Conservation (phyloP, 2,329 filamentous ascomycete species). For the Aureobasidium sp. region DNA sequence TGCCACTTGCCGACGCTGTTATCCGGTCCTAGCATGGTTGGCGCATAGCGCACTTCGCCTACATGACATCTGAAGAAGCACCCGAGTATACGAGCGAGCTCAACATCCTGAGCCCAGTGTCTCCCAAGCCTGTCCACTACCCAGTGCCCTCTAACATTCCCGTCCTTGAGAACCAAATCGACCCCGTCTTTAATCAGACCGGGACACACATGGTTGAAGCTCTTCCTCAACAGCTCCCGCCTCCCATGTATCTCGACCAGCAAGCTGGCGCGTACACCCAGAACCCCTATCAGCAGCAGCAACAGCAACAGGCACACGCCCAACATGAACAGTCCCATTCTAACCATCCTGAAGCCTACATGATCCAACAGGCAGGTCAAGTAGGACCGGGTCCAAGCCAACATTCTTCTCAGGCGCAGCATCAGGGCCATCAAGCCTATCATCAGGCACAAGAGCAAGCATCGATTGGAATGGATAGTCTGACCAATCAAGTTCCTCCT, state of each 20-base stretch:
- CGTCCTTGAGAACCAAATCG: constrained; percentile 63
- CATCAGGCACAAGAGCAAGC: constrained; percentile 12
- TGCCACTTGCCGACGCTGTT: constrained; percentile 8
- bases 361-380: not conserved
- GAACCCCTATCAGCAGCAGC: not conserved
- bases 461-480: constrained; percentile 9
- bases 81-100: constrained; percentile 56
- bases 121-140: constrained; percentile 61
- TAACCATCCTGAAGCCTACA: constrained; percentile 4
- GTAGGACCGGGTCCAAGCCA: not conserved
- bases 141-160: constrained; percentile 61
- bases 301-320: not conserved
- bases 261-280: not conserved
- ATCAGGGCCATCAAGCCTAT: constrained; percentile 1
- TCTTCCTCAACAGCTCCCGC: not conserved
- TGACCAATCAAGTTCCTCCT: constrained; percentile 9
- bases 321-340: not conserved
- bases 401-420: not conserved
- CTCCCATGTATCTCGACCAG: not conserved
- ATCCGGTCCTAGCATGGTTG: constrained; percentile 34
- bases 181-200: constrained; percentile 61
- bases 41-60: constrained; percentile 25
- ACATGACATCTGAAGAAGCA: constrained; percentile 42
- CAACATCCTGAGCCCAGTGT: constrained; percentile 53
- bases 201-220: constrained; percentile 10